These are phyloP conservation scores for Didymella glomerata DNA, from an alignment of 2,329 filamentous ascomycete species.

Conservation along the genomic window DNA sequence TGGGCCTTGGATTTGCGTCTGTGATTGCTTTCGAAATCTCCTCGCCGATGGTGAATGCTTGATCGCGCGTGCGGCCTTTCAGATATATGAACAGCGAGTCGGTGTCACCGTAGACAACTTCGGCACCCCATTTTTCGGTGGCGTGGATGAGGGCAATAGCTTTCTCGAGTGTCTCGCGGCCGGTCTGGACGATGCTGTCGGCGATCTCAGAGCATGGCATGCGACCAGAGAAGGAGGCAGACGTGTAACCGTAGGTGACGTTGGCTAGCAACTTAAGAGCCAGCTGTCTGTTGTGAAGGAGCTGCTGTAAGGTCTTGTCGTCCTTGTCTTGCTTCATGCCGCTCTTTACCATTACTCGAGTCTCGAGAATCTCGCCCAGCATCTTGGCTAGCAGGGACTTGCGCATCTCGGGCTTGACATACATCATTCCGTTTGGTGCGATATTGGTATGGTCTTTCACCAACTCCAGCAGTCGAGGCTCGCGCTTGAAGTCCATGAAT, in stretches of 20 bases:
- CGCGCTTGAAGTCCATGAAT: slow-evolving; percentile 84
- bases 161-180: slow-evolving; percentile 90
- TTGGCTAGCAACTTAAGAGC: slow-evolving; percentile 98
- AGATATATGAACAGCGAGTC: slow-evolving; percentile 93
- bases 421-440: slow-evolving; percentile 96
- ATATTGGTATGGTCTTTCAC: slow-evolving; percentile 89
- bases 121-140: slow-evolving; percentile 85
- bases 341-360: slow-evolving; percentile 95
- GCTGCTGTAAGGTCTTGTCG: slow-evolving; percentile 82
- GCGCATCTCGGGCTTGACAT: slow-evolving; percentile 81
- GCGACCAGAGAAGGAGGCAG: slow-evolving; percentile 92
- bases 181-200: slow-evolving; percentile 97
- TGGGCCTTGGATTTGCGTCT: slow-evolving; percentile 84
- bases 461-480: slow-evolving; percentile 76
- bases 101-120: slow-evolving; percentile 98
- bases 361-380: slow-evolving; percentile 94
- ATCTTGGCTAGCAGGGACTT: slow-evolving; percentile 95
- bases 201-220: slow-evolving; percentile 99
- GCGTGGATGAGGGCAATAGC: slow-evolving; percentile 93
- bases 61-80: slow-evolving; percentile 82
- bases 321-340: slow-evolving; percentile 95
- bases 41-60: slow-evolving; percentile 91
- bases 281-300: slow-evolving; percentile 92
- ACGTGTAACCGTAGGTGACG: slow-evolving; percentile 97
- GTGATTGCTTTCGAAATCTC: slow-evolving; percentile 91